A percentile compares a stretch with the other conserved stretches of the same genome.
Conservation (phyloP, 2,329 filamentous ascomycete genomes). For the Aciculosporium take region DNA sequence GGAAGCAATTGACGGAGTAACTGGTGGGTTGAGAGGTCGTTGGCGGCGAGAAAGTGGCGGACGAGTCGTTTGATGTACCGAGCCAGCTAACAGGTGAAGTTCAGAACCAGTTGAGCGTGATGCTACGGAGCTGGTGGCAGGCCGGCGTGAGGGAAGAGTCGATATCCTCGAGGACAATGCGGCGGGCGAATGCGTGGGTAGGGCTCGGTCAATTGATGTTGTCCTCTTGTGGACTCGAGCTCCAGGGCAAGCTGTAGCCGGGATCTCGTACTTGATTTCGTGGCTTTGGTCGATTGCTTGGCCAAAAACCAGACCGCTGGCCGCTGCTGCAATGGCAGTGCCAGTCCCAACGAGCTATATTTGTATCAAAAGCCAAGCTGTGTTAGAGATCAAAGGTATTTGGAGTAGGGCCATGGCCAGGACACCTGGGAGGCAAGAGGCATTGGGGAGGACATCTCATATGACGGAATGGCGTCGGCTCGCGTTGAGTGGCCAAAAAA, state of each 20-base stretch:
- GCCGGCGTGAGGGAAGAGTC: slow-evolving; percentile 5
- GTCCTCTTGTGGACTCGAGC: slow-evolving; percentile 15
- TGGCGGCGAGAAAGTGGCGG: slow-evolving; percentile 25
- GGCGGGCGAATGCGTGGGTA: slow-evolving; percentile 7
- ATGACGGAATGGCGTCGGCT: background rate
- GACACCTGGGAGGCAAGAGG: background rate
- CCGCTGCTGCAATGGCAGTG: slow-evolving; percentile 46
- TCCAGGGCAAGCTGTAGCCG: slow-evolving; percentile 8
- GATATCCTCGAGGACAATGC: slow-evolving; percentile 1
- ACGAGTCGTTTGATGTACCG: slow-evolving; percentile 18
- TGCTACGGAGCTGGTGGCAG: slow-evolving; percentile 4
- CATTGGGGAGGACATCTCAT: background rate
- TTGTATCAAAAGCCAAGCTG: slow-evolving; percentile 10
- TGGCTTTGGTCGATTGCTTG: slow-evolving; percentile 31
- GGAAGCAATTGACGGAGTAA: slow-evolving; percentile 24
- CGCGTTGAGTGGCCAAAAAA: background rate
- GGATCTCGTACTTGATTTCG: slow-evolving; percentile 10
- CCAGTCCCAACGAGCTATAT: slow-evolving; percentile 45
- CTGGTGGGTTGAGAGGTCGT: slow-evolving; percentile 24
- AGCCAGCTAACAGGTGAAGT: slow-evolving; percentile 13
- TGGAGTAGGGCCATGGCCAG: background rate
- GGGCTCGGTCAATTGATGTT: slow-evolving; percentile 22
- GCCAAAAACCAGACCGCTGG: slow-evolving; percentile 44
- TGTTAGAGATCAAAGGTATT: slow-evolving; percentile 8
- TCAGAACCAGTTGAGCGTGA: background rate